Conservation (phyloP, 2,329 filamentous ascomycete species). For the Chaetoscypha palmicola region DNA sequence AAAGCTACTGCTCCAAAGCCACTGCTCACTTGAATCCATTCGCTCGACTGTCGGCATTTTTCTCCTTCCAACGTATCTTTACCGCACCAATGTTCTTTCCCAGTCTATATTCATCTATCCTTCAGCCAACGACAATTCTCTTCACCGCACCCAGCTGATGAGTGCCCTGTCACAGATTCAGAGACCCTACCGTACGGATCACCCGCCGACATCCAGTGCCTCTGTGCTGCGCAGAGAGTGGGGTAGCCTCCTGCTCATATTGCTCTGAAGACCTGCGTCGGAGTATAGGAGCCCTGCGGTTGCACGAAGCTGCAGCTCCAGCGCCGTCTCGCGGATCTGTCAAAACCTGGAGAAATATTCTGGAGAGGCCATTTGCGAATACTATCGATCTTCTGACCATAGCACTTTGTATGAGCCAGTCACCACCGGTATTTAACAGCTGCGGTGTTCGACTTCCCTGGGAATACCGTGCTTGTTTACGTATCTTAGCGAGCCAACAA, state of each 20-base stretch:
- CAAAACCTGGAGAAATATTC: slow-evolving; percentile 17
- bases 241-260: slow-evolving; percentile 19
- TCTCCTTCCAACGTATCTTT: slow-evolving; percentile 19
- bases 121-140: slow-evolving; percentile 19
- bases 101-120: slow-evolving; percentile 12
- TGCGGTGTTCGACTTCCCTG: no score
- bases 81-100: slow-evolving; percentile 23
- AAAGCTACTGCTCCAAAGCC: no score
- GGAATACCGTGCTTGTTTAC: no score
- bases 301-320: slow-evolving; percentile 21
- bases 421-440: no score
- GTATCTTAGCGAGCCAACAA: no score
- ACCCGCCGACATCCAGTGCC: slow-evolving; percentile 27
- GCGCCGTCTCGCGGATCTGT: slow-evolving; percentile 23
- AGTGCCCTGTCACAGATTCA: slow-evolving; percentile 24
- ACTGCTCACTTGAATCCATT: slow-evolving; percentile 19
- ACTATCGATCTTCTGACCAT: slow-evolving; percentile 17
- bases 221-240: slow-evolving; percentile 19
- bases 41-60: slow-evolving; percentile 19
- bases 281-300: slow-evolving; percentile 27
- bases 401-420: no score
- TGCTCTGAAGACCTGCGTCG: slow-evolving; percentile 25
- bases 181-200: slow-evolving; percentile 24
- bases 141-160: slow-evolving; percentile 24
- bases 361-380: slow-evolving; percentile 5